These are phyloP conservation scores for Pythium sukuiense DNA, from an alignment of 352 stramenopile genomes.

Conservation along the genomic window DNA sequence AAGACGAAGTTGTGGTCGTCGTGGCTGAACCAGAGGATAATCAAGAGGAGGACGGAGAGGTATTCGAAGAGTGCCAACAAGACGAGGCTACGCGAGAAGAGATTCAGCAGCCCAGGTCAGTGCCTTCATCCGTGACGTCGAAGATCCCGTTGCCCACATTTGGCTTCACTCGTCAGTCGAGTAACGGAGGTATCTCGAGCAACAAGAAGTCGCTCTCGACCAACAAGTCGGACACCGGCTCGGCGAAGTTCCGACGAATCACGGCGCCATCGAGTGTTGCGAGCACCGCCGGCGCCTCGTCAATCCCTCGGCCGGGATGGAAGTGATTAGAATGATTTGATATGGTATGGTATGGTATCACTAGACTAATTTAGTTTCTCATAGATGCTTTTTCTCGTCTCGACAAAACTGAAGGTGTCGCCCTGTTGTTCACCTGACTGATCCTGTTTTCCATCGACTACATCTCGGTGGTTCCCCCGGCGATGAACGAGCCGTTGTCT, in stretches of 20 bases:
- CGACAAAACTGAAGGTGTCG: neutral
- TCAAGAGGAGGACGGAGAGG: conserved; percentile 15
- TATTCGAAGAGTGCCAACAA: neutral
- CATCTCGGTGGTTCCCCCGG: conserved; percentile 21
- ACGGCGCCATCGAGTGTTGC: conserved; percentile 11
- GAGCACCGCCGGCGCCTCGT: conserved; percentile 15
- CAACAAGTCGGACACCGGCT: conserved; percentile 13
- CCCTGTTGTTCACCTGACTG: neutral
- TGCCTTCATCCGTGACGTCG: neutral
- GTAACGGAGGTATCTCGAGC: neutral
- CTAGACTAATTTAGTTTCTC: conserved; percentile 12
- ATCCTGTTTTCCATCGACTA: conserved; percentile 3
- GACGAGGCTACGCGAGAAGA: neutral
- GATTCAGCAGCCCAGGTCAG: neutral
- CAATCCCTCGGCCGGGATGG: conserved; percentile 15
- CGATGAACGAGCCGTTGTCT: neutral
- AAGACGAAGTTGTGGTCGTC: neutral
- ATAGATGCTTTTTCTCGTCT: neutral
- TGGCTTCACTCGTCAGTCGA: conserved; percentile 17
- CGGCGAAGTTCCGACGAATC: conserved; percentile 19
- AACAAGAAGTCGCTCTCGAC: conserved; percentile 10
- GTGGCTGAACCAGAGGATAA: conserved; percentile 9
- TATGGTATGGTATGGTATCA: neutral
- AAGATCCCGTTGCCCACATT: conserved; percentile 19
- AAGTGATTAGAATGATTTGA: conserved; percentile 15